Evolutionary conservation across 148 eudicot species (phyloP), one percentile per base, ranked within the genome.

Genomic region (Diospyros lotus): DNA sequence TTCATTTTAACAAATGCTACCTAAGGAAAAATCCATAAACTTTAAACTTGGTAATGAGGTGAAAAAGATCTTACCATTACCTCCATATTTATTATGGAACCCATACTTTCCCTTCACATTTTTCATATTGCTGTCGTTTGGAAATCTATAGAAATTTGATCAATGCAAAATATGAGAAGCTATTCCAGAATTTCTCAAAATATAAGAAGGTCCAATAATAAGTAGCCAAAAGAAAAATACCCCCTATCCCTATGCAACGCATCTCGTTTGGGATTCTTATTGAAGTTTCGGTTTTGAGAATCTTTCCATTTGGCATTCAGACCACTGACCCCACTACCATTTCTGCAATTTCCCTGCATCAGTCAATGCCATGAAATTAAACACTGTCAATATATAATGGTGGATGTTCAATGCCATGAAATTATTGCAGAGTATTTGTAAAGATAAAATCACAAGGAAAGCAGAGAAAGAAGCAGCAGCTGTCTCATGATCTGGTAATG

Each of bases 341-440:
- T 84, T 73, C 80, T 81, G 42, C 51, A 65, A 81, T 83, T 86
- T 43, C 82, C 82, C 91, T 88, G 91, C 80, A 79, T 55, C 39
- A 73, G 64, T 56, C 6, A 18, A 76, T 65, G 64, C 17, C 52
- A 17, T 67, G 41, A 40, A 68, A 67, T 77, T 64, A 51, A 39
- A 41, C 17, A 50, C 39, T 46, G 28, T 12, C 6, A 3, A 40
- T 42, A 73, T 55, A 69, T 52, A 28, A 28, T 28, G 28, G 28
- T 28, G 28, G 28, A 28, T 28, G 28, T 28, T 28, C 28, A 28
- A 28, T 28, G 40, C 58, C 17, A 28, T 45, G 58, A 4, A 62
- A 41, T 53, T 43, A 51, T 4, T 53, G 43, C 62, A 63, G 3
- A 52, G 48, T 8, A 11, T 15, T 7, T 6, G 9, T 41, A 18